Base-by-base conservation (phyloP, 345 rosid genomes). In the Boechera retrofracta region DNA sequence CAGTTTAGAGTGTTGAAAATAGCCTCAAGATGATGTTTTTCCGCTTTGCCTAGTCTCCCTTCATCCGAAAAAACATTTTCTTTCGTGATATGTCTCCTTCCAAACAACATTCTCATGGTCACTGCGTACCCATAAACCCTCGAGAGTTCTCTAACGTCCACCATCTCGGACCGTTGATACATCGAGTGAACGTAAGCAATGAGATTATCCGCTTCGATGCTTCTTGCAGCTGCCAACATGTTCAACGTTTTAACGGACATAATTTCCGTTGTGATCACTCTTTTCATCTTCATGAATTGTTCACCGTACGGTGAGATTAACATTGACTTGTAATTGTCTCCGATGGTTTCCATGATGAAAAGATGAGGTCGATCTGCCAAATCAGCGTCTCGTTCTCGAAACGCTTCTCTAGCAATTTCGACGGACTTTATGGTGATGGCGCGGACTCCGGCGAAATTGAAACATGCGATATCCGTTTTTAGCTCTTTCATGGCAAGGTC, bases 121-220 rank as follows among this genome's bases (percentile, higher is more conserved):
- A 74, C 71, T 41, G 68, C 52, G 58, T 74, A 59, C 52, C 82
- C 72, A 62, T 79, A 79, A 44, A 9, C 41, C 79, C 79, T 73
- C 21, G 75, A 62, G 13, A 73, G 6, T 6, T 61, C 74, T 31
- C 82, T 79, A 32, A 52, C 41, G 55, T 78, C 67, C 0, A 62
- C 64, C 2, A 16, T 31, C 52, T 78, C 73, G 16, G 59, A 61
- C 35, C 66, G 63, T 69, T 64, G 55, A 77, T 80, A 81, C 51
- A 76, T 69, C 26, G 83, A 84, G 58, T 72, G 66, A 18, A 85
- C 57, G 59, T 82, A 81, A 44, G 67, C 75, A 5, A 82, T 36
- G 13, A 85, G 85, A 57, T 85, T 85, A 48, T 85, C 82, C 1
- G 87, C 87, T 79, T 87, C 90, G 11, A 76, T 72, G 53, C 67